Conservation (phyloP, 2,329 filamentous ascomycete genomes). For the Didymella pinodella region DNA sequence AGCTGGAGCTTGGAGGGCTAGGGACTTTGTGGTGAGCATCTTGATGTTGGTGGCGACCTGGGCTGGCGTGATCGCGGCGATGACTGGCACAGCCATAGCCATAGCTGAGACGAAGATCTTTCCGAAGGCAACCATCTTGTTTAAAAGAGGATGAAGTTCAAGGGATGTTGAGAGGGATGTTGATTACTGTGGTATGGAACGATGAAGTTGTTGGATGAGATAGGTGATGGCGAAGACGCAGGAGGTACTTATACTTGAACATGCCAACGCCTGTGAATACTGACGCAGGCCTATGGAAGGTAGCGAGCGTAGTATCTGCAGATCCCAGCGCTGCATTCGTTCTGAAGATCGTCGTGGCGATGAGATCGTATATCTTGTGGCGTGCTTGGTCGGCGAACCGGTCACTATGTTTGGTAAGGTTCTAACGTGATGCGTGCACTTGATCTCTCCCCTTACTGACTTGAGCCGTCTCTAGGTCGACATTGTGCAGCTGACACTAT, state of each 20-base stretch:
- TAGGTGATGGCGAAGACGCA: background rate
- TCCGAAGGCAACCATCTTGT: slow-evolving; percentile 27
- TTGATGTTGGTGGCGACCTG: slow-evolving; percentile 24
- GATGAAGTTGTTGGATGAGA: background rate
- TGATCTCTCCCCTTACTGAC: background rate
- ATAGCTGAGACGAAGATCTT: slow-evolving; percentile 25
- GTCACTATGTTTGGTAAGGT: background rate
- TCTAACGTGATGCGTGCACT: background rate
- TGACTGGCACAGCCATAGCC: slow-evolving; percentile 23
- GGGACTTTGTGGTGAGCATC: slow-evolving; percentile 20
- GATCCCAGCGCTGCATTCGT: background rate
- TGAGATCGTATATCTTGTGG: background rate
- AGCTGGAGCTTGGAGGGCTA: slow-evolving; percentile 23
- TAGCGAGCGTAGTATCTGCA: background rate
- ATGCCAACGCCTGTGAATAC: no score
- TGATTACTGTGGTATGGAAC: background rate
- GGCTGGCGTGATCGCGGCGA: slow-evolving; percentile 13
- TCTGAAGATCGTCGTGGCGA: background rate
- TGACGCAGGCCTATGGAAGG: background rate
- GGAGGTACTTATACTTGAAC: background rate
- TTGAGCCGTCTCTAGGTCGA: background rate
- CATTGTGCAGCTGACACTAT: background rate
- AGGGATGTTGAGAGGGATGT: background rate
- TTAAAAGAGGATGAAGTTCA: background rate
- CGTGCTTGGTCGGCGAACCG: background rate